Evolutionary conservation across 805 yeast genomes (phyloP).

Genomic region (Kluyveromyces aestuarii): DNA sequence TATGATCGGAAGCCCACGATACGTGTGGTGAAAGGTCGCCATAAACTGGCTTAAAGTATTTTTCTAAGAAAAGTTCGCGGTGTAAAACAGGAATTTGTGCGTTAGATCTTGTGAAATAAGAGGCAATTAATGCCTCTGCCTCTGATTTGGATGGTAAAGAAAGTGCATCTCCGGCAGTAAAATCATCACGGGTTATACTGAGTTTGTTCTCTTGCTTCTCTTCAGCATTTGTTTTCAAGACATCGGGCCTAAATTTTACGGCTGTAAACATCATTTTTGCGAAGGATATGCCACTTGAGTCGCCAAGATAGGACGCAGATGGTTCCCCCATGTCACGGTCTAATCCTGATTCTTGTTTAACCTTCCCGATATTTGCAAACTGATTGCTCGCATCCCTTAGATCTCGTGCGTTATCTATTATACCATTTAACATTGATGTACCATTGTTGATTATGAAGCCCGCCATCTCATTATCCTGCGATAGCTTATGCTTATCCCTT

Average conservation of each 20-base stretch:
- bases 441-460: constrained; percentile 21
- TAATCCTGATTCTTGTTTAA: constrained; percentile 9
- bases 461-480: constrained; percentile 17
- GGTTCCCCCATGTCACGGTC: constrained; percentile 7
- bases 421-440: constrained; percentile 13
- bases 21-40: constrained; percentile 50
- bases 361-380: constrained; percentile 15
- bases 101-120: constrained; percentile 71
- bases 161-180: constrained; percentile 15
- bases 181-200: constrained; percentile 13
- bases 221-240: constrained; percentile 7
- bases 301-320: constrained; percentile 35
- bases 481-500: constrained; percentile 14
- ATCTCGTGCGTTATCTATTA: constrained; percentile 7
- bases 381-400: constrained; percentile 16
- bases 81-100: constrained; percentile 79
- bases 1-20: constrained; percentile 49
- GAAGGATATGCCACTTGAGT: constrained; percentile 57
- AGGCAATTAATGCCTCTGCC: constrained; percentile 56
- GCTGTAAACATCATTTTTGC: constrained; percentile 75
- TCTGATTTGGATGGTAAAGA: constrained; percentile 57
- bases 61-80: constrained; percentile 61
- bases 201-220: constrained; percentile 12
- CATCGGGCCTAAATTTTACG: constrained; percentile 43
- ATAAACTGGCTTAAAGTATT: constrained; percentile 69